Evolutionary conservation across 1,139 yeast genomes (phyloP), one percentile per base, ranked within the genome.

Genomic region (Dujonia santamariae): DNA sequence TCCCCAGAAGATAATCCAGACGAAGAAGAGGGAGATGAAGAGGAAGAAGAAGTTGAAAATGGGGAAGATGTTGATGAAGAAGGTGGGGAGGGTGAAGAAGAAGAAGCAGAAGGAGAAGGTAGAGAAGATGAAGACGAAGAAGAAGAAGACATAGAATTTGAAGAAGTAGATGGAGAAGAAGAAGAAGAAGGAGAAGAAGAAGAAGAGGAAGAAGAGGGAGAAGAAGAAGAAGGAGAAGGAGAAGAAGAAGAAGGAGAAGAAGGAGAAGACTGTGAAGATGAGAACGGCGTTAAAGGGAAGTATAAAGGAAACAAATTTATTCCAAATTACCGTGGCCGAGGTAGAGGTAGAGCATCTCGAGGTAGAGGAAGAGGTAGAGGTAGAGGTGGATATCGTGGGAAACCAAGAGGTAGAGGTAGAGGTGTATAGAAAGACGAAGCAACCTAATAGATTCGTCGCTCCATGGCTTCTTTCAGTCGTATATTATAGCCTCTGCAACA

Each of bases 331-430:
- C 28, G 50, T 39, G 39, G 54, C 37, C 36, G 45, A 37, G 41
- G 40, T 27, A 30, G 44, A 19, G 21, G 30, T 6, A 17, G 30
- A 17, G 30, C 21, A 16, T 4, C 21, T 6, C n/a, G n/a, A n/a
- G 45, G 51, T 13, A 34, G 54, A 22, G 52, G 56, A 11, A 37
- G 56, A 26, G 51, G 54, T 25, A 40, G 48, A 11, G 35, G 27
- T 7, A 21, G 54, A 22, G 43, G 56, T n/a, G 37, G 53, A 16
- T 29, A 41, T 4, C 31, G 48, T 32, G 15, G 30, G n/a, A 23
- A 23, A 11, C 26, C 36, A 11, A 36, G 47, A 34, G 38, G 48
- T 7, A 34, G 44, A 9, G 39, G 34, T 15, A 38, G 35, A 11
- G 31, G 26, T 20, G 13, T n/a, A 11, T 23, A 23, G n/a, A n/a